Percentiles rank a stretch among this genome's conserved stretches.
Evolutionary conservation across 2,329 filamentous ascomycete species (phyloP).

Genomic region (Leptographium flavum): DNA sequence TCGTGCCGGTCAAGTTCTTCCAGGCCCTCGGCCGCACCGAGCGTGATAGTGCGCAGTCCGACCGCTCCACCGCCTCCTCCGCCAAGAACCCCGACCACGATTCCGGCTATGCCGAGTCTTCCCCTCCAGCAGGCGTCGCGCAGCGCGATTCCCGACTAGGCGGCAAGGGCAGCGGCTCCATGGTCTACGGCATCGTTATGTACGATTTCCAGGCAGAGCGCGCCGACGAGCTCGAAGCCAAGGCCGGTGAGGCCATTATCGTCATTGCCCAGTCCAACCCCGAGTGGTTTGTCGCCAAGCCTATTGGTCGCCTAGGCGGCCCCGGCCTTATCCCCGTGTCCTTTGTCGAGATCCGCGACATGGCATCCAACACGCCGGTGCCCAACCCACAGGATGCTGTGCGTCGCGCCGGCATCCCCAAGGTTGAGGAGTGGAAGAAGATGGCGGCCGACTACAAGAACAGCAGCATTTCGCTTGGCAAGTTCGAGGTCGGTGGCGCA

Average conservation of each 20-base stretch:
- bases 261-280: slow-evolving; percentile 97
- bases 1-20: slow-evolving; percentile 91
- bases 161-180: slow-evolving; percentile 48
- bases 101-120: slow-evolving; percentile 66
- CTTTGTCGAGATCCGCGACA: slow-evolving; percentile 92
- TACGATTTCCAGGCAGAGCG: slow-evolving; percentile 93
- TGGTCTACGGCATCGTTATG: slow-evolving; percentile 94
- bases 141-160: slow-evolving; percentile 36
- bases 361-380: slow-evolving; percentile 73
- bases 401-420: slow-evolving; percentile 74
- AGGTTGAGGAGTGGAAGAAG: slow-evolving; percentile 98
- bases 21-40: slow-evolving; percentile 85
- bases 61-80: slow-evolving; percentile 31
- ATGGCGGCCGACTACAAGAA: slow-evolving; percentile 99
- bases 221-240: slow-evolving; percentile 91
- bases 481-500: slow-evolving; percentile 51
- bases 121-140: slow-evolving; percentile 10
- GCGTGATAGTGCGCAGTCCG: slow-evolving; percentile 67
- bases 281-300: slow-evolving; percentile 98
- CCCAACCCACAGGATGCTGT: slow-evolving; percentile 75
- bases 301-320: slow-evolving; percentile 91
- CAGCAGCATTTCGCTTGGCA: slow-evolving; percentile 90
- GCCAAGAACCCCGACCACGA: slow-evolving; percentile 64
- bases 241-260: slow-evolving; percentile 91
- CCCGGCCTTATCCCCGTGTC: slow-evolving; percentile 92